Evolutionary conservation across 2,329 filamentous ascomycete genomes (phyloP).

Genomic region (Teratosphaeria viscida): DNA sequence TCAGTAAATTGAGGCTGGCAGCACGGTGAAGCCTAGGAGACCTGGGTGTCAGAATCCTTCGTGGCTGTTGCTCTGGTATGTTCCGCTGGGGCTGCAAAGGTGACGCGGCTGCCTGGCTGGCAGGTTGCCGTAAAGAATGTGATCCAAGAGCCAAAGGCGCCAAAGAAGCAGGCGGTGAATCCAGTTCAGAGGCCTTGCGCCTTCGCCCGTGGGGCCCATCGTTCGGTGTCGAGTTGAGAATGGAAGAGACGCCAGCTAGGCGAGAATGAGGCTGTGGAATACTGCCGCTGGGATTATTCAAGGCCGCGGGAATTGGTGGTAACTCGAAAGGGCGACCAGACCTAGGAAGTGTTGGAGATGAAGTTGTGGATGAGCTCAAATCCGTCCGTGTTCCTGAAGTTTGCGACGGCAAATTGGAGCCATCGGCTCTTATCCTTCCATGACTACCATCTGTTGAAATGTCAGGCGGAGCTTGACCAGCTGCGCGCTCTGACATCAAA

Average conservation of each 20-base stretch:
- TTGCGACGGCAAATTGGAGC: neutral
- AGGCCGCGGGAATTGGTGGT: conserved; percentile 19
- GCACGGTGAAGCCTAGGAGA: conserved; percentile 44
- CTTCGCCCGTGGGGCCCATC: conserved; percentile 24
- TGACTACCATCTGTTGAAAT: conserved; percentile 11
- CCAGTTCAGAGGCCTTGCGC: conserved; percentile 35
- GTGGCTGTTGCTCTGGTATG: neutral
- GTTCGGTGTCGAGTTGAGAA: conserved; percentile 34
- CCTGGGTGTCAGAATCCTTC: conserved; percentile 48
- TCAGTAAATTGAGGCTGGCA: conserved; percentile 38
- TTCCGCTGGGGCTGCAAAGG: conserved; percentile 10
- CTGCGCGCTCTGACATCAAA: conserved; percentile 26
- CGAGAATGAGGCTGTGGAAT: conserved; percentile 20
- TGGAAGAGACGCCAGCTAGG: conserved; percentile 34
- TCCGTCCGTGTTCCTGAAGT: neutral
- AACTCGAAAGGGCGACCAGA: conserved; percentile 16
- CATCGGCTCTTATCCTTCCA: neutral
- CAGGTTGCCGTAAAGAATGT: neutral
- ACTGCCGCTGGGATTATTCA: conserved; percentile 9
- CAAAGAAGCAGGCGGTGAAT: conserved; percentile 29
- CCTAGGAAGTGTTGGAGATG: neutral
- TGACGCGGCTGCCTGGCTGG: conserved; percentile 6
- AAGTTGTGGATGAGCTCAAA: conserved; percentile 2
- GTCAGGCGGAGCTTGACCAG: conserved; percentile 15
- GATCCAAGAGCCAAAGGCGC: conserved; percentile 18